Evolutionary conservation across 352 stramenopile species (phyloP), one percentile per base, ranked within the genome.

Genomic region (Globisporangium splendens): DNA sequence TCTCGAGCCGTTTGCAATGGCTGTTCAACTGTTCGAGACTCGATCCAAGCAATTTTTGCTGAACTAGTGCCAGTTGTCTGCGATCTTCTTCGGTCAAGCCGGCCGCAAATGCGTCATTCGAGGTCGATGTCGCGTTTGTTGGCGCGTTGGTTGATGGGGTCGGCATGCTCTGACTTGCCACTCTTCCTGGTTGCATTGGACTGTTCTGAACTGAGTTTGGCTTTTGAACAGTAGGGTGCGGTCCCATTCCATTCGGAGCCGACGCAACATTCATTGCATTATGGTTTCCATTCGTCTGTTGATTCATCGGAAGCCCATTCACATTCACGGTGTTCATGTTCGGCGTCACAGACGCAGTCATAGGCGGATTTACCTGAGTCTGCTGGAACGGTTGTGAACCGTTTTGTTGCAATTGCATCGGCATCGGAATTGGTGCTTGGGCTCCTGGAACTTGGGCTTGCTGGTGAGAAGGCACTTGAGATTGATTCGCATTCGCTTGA

Each of bases 1-100:
- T 81, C 56, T 95, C 83, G 33, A 95, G 63, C 60, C 92, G 92
- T 52, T 89, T 82, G 57, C 79, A 92, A 70, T 95, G 84, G 0
- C 72, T 54, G 15, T 87, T 89, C 35, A 95, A 65, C 51, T 93
- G 79, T 41, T 92, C 83, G 13, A 91, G 53, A 33, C 65, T 88
- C 54, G 82, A 86, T 13, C 79, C 71, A 41, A 69, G 73, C 15
- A 95, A 59, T 39, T 88, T 87, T 50, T 90, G 69, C 57, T 90
- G 83, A 42, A 95, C 88, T 17, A 84, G 65, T 24, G 78, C 65
- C 33, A 95, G 57, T 51, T 95, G 86, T 14, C 72, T 70, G 28
- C 87, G 81, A 15, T 93, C 81, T 55, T 91, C 81, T 13, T 83
- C 74, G 4, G 75, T 75, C 56, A 89, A 47, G 15, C 81, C 88